Conservation (phyloP, 208 protist species). For the Crithidia mellificae region DNA sequence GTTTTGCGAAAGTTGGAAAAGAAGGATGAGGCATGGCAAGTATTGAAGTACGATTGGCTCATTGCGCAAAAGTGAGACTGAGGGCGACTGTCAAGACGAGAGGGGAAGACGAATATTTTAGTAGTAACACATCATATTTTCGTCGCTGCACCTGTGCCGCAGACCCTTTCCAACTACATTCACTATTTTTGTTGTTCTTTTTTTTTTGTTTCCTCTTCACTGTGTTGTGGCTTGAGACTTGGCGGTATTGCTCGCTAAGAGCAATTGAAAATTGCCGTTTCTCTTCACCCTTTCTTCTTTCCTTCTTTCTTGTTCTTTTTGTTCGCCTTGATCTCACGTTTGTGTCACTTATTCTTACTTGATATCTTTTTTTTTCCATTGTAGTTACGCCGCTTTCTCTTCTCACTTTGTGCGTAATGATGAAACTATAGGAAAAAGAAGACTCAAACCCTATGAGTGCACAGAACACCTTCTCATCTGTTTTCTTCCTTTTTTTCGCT, state of each 20-base stretch:
- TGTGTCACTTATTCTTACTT: constrained; percentile 19
- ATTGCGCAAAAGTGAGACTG: not conserved
- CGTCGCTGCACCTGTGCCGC: constrained; percentile 6
- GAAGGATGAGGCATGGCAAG: not conserved
- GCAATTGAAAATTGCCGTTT: not conserved
- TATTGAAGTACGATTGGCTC: not conserved
- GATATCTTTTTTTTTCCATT: constrained; percentile 5
- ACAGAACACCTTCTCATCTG: not conserved
- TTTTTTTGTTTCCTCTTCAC: not conserved
- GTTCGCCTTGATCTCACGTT: constrained; percentile 3
- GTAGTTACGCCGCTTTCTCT: not conserved
- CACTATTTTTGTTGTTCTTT: constrained; percentile 7
- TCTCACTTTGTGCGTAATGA: not conserved
- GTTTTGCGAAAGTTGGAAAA: too few relatives aligned
- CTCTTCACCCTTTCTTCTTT: not conserved
- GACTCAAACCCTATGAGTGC: not conserved
- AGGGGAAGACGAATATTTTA: not conserved
- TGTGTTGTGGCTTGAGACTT: not conserved
- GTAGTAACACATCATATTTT: not conserved
- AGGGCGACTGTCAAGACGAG: not conserved
- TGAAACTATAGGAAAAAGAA: not conserved
- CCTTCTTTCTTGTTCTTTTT: constrained; percentile 22
- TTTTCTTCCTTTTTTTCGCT: constrained; percentile 1
- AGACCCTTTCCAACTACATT: constrained; percentile 4
- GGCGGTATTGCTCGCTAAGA: too few relatives aligned